These are phyloP conservation scores for Hordeum vulgare DNA, from an alignment of 176 grass and related monocot species.

Conservation along the genomic window MorexV3_pseudomolecules_assembly NC_058522.1:324752297-324752796, in stretches of 20 bases:
- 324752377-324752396: conserved; percentile 16
- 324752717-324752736: background rate
- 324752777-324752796: background rate
- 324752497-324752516: conserved; percentile 51
- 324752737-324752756: background rate
- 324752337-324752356: conserved; percentile 22
- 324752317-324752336: conserved; percentile 60
- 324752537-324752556: background rate
- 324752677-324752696: background rate
- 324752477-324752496: conserved; percentile 43
- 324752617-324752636: conserved; percentile 66
- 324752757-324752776: background rate
- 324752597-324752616: conserved; percentile 56
- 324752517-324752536: conserved; percentile 20
- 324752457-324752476: conserved; percentile 33
- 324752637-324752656: background rate
- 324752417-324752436: conserved; percentile 46
- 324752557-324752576: conserved; percentile 33
- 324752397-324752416: conserved; percentile 64
- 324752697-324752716: background rate
- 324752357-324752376: conserved; percentile 27
- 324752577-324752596: conserved; percentile 61
- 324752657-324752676: background rate
- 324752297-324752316: conserved; percentile 57
- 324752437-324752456: conserved; percentile 42